These are phyloP conservation scores for Pyrenopolyporus hunteri DNA, from an alignment of 495 filamentous ascomycete genomes.

Conservation along the genomic window DNA sequence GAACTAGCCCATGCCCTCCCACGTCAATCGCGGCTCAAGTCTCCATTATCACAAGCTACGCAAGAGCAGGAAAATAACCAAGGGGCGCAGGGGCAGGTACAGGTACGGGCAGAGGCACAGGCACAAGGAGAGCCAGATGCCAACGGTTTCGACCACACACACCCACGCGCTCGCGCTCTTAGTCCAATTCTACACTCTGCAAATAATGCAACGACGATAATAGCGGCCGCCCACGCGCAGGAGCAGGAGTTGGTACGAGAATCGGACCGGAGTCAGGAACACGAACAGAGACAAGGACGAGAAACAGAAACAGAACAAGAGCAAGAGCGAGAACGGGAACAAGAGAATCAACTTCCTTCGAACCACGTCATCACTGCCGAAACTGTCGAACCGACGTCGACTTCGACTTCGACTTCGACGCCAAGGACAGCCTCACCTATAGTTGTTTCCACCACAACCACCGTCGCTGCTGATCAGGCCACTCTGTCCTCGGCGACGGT, in stretches of 20 bases:
- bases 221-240: constrained; percentile 36
- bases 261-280: constrained; percentile 28
- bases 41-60: constrained; percentile 37
- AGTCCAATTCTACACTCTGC: constrained; percentile 19
- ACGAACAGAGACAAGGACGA: constrained; percentile 21
- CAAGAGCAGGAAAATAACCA: constrained; percentile 36
- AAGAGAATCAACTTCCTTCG: constrained; percentile 19
- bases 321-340: constrained; percentile 10
- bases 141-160: constrained; percentile 7
- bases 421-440: constrained; percentile 21
- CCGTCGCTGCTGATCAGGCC: constrained; percentile 21
- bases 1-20: constrained; percentile 44
- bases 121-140: constrained; percentile 15
- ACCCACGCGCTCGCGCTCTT: constrained; percentile 29
- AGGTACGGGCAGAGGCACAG: constrained; percentile 35
- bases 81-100: constrained; percentile 36
- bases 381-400: constrained; percentile 17
- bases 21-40: constrained; percentile 35
- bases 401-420: constrained; percentile 12
- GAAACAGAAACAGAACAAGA: constrained; percentile 14
- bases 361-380: constrained; percentile 29
- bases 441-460: constrained; percentile 6
- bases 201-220: constrained; percentile 30
- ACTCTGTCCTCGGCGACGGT: constrained; percentile 25
- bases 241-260: constrained; percentile 40